Conservation (phyloP, 306 rosid species). For the Corylus heterophylla region DNA sequence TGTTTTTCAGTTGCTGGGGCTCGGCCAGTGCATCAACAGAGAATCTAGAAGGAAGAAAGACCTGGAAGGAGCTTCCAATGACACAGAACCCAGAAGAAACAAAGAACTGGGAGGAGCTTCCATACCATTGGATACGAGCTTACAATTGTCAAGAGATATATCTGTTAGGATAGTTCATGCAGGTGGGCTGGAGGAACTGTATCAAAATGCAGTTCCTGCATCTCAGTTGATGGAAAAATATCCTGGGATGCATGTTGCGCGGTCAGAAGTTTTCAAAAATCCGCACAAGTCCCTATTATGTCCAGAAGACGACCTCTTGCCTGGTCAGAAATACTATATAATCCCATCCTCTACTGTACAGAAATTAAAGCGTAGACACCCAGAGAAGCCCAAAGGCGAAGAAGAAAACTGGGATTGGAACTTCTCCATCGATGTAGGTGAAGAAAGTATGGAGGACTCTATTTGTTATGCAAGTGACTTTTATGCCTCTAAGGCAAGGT, state of each 20-base stretch:
- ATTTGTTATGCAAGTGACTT: conserved; percentile 44
- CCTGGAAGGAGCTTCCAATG: not conserved
- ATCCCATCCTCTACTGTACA: conserved; percentile 43
- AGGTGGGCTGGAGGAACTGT: conserved; percentile 62
- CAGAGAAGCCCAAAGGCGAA: conserved; percentile 20
- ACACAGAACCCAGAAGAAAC: conserved; percentile 24
- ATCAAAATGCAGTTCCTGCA: conserved; percentile 50
- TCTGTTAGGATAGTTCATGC: conserved; percentile 63
- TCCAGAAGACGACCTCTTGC: conserved; percentile 49
- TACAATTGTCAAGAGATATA: conserved; percentile 30
- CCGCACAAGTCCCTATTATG: conserved; percentile 58
- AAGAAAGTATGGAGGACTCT: conserved; percentile 39
- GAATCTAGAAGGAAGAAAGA: conserved; percentile 14
- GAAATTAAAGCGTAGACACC: conserved; percentile 52
- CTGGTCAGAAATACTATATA: conserved; percentile 66
- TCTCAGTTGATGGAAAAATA: conserved; percentile 53
- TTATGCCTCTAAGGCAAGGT: conserved; percentile 26
- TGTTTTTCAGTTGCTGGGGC: conserved; percentile 37
- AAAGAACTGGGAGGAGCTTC: conserved; percentile 18
- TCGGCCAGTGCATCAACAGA: conserved; percentile 14
- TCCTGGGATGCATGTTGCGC: conserved; percentile 64
- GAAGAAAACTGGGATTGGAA: conserved; percentile 24
- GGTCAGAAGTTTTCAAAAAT: conserved; percentile 62
- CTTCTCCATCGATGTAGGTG: conserved; percentile 29
- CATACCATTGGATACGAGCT: conserved; percentile 26